Conservation (phyloP, 2,329 filamentous ascomycete species). For the Fusarium succisae region DNA sequence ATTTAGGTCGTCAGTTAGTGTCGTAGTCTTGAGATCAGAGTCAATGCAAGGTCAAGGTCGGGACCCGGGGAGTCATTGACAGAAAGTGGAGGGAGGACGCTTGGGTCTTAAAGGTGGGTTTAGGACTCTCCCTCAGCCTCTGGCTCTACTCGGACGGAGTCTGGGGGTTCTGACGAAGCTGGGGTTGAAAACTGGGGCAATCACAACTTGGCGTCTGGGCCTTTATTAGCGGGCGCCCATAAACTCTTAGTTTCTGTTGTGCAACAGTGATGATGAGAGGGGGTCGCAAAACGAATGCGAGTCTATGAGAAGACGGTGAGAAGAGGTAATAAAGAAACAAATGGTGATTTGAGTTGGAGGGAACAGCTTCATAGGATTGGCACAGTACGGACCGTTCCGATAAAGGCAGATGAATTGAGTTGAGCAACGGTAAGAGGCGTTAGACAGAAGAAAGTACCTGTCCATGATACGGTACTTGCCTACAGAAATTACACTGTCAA, state of each 20-base stretch:
- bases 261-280: neutral
- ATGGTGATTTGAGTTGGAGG: neutral
- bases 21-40: constrained; percentile 15
- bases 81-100: constrained; percentile 33
- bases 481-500: neutral
- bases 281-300: neutral
- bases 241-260: neutral
- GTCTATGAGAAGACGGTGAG: constrained; percentile 3
- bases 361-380: neutral
- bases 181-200: constrained; percentile 36
- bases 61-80: constrained; percentile 12
- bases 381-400: constrained; percentile 16
- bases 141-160: neutral
- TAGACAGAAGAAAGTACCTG: neutral
- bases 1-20: constrained; percentile 2
- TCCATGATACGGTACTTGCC: neutral
- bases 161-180: constrained; percentile 21
- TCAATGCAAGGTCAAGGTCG: constrained; percentile 9
- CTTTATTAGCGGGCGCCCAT: constrained; percentile 3
- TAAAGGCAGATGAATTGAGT: neutral
- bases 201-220: constrained; percentile 11
- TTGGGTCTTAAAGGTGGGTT: constrained; percentile 20
- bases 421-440: neutral
- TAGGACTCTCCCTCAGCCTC: neutral
- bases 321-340: neutral